A percentile compares a stretch with the other conserved stretches of the same genome.
These are phyloP conservation scores for Phytophthora chlamydospora DNA, from an alignment of 352 stramenopile species.

Conservation along the genomic window DNA sequence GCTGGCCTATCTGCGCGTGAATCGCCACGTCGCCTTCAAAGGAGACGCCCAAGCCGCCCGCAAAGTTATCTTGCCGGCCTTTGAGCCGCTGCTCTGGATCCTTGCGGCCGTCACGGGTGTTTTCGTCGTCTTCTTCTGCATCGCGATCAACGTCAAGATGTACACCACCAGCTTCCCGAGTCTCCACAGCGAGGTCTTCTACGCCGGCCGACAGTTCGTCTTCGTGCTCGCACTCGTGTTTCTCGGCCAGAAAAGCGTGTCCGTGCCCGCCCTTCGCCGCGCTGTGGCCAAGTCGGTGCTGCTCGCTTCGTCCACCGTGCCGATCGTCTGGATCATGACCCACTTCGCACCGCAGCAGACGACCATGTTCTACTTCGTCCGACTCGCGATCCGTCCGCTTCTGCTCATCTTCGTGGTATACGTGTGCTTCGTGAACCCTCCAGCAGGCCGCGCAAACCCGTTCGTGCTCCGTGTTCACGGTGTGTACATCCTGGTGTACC, in stretches of 20 bases:
- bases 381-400: conserved; percentile 17
- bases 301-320: conserved; percentile 55
- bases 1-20: conserved; percentile 50
- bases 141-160: conserved; percentile 37
- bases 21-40: conserved; percentile 47
- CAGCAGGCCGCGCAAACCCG: conserved; percentile 39
- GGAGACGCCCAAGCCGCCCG: conserved; percentile 43
- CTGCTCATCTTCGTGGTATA: conserved; percentile 41
- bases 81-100: conserved; percentile 64
- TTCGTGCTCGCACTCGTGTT: conserved; percentile 58
- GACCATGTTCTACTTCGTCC: conserved; percentile 32
- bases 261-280: conserved; percentile 51
- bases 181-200: conserved; percentile 46
- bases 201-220: conserved; percentile 57
- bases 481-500: conserved; percentile 37
- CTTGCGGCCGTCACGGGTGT: conserved; percentile 33
- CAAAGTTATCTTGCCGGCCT: conserved; percentile 64
- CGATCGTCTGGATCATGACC: conserved; percentile 37
- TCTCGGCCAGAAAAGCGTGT: conserved; percentile 72
- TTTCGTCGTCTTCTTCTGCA: conserved; percentile 41
- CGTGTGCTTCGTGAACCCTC: conserved; percentile 38
- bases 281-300: conserved; percentile 45
- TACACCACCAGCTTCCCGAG: conserved; percentile 40
- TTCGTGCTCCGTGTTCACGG: conserved; percentile 38
- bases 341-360: conserved; percentile 14